Percentiles rank a stretch among this genome's conserved stretches.
phyloP scores from a whole-genome alignment of 2,329 filamentous ascomycete species.

The Sporothrix schenckii region DNA sequence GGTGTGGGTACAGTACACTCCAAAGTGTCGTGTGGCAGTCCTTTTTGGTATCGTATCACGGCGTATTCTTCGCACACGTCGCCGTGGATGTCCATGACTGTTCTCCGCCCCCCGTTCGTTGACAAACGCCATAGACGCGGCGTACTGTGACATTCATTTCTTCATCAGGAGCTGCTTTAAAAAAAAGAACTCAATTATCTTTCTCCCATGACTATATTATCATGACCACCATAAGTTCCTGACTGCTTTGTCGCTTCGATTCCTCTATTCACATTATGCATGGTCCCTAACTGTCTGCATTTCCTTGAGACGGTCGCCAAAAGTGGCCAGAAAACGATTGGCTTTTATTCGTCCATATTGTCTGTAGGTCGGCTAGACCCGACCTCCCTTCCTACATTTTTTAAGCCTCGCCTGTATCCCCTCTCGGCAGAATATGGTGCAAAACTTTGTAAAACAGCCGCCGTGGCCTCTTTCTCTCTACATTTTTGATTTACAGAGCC shows the following conservation, averaged over 20 bases:
- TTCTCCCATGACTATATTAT: not conserved
- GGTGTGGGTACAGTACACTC: not conserved
- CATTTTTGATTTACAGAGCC: not conserved
- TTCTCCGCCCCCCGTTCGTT: not conserved
- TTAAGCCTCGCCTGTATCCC: not conserved
- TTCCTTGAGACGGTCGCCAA: not conserved
- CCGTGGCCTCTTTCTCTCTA: not conserved
- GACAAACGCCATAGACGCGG: conserved; percentile 23
- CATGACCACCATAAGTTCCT: not conserved
- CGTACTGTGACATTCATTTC: not conserved
- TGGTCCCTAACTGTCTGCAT: not conserved
- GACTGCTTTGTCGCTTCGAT: not conserved
- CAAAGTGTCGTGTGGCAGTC: not conserved
- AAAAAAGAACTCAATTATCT: not conserved
- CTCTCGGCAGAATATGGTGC: not conserved
- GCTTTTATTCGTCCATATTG: not conserved
- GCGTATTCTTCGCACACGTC: not conserved
- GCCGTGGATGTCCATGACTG: not conserved
- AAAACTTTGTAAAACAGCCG: not conserved
- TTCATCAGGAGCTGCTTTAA: not conserved
- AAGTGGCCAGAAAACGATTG: conserved; percentile 4
- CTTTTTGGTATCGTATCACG: not conserved
- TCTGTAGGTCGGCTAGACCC: not conserved
- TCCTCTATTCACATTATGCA: too few species aligned
- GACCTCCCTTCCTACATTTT: not conserved